Percentiles rank a stretch among this genome's conserved stretches.
Evolutionary conservation across 164 flowering plant genomes (phyloP).

Genomic region (Chimonanthus salicifolius): DNA sequence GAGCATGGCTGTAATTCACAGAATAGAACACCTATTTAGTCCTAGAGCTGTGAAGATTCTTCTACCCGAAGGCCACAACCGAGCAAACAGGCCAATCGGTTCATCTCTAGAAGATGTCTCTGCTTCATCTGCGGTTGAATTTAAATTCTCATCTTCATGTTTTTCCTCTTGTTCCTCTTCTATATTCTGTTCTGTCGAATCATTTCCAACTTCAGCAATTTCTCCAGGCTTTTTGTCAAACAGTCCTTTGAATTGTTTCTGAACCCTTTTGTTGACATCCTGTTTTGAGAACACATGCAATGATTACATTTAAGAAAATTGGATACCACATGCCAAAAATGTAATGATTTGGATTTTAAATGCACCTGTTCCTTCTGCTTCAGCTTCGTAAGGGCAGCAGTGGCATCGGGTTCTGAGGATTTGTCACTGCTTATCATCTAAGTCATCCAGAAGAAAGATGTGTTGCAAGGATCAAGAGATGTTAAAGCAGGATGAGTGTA

Average conservation of each 20-base stretch:
- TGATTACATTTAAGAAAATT: not conserved
- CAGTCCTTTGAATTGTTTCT: constrained; percentile 86
- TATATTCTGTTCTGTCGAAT: constrained; percentile 8
- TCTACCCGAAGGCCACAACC: constrained; percentile 53
- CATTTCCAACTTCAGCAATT: constrained; percentile 57
- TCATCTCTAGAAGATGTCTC: constrained; percentile 19
- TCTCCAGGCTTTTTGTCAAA: constrained; percentile 99
- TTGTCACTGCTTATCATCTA: constrained; percentile 81
- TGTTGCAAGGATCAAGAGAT: not conserved
- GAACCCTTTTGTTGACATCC: constrained; percentile 73
- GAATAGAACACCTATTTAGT: constrained; percentile 50
- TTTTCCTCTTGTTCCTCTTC: constrained; percentile 17
- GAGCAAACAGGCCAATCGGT: constrained; percentile 38
- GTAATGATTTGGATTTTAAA: not conserved
- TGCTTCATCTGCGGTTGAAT: constrained; percentile 23
- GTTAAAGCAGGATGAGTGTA: not conserved
- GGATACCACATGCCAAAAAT: not conserved
- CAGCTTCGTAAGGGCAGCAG: constrained; percentile 73
- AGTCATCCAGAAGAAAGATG: constrained; percentile 6
- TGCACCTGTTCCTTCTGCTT: constrained; percentile 76
- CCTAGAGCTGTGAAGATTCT: constrained; percentile 58
- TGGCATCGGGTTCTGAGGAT: constrained; percentile 81
- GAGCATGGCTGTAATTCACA: constrained; percentile 21
- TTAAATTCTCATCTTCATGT: constrained; percentile 18
- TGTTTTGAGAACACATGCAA: constrained; percentile 17